Conservation (phyloP, 1,284 basidiomycete genomes). For the Naganishia sp. region DNA sequence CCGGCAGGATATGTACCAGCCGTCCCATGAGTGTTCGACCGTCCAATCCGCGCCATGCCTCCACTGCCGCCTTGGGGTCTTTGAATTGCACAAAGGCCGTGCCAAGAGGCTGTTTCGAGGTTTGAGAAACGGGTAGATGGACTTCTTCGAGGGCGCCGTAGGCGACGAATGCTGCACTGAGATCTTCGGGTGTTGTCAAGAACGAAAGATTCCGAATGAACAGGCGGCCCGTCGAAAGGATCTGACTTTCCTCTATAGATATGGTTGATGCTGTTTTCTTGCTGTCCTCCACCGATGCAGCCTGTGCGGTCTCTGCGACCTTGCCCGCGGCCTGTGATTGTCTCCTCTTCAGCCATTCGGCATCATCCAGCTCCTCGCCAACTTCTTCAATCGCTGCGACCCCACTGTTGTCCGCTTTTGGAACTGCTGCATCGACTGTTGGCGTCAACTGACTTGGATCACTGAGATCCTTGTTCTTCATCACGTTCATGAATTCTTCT, state of each 20-base stretch:
- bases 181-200: slow-evolving; percentile 72
- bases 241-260: slow-evolving; percentile 60
- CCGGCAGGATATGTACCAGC: slow-evolving; percentile 84
- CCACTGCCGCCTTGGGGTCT: slow-evolving; percentile 66
- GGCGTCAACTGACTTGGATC: slow-evolving; percentile 41
- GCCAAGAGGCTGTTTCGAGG: slow-evolving; percentile 70
- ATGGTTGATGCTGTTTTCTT: slow-evolving; percentile 19
- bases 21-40: slow-evolving; percentile 88
- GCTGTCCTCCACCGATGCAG: background rate
- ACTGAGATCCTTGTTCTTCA: slow-evolving; percentile 43
- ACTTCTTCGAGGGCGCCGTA: slow-evolving; percentile 78
- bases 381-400: slow-evolving; percentile 49
- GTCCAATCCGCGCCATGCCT: slow-evolving; percentile 77
- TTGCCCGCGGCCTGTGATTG: slow-evolving; percentile 45
- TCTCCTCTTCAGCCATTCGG: slow-evolving; percentile 62
- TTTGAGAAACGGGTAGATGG: slow-evolving; percentile 73
- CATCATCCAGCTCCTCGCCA: slow-evolving; percentile 69
- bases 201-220: slow-evolving; percentile 92
- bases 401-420: slow-evolving; percentile 57
- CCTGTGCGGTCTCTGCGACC: slow-evolving; percentile 36
- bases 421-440: slow-evolving; percentile 34
- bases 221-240: slow-evolving; percentile 75
- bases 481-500: slow-evolving; percentile 57
- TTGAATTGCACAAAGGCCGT: slow-evolving; percentile 77
- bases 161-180: slow-evolving; percentile 66